Evolutionary conservation across 1,139 yeast genomes (phyloP).

Genomic region (Kluyveromyces marxianus): DNA sequence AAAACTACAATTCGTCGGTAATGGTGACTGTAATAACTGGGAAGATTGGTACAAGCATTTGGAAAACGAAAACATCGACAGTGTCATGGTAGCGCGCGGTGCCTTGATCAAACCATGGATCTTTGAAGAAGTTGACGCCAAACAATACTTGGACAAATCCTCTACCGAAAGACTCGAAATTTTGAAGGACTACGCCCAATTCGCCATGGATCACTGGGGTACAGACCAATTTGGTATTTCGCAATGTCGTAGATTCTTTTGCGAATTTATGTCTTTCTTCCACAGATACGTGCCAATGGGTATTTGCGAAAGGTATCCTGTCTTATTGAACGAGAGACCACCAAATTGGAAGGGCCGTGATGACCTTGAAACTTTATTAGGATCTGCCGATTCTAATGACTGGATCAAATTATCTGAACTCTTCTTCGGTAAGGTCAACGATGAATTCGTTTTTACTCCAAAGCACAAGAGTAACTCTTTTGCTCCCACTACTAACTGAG

Average conservation of each 20-base stretch:
- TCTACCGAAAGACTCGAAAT: conserved; percentile 83
- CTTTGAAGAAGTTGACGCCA: conserved; percentile 86
- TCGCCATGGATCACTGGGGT: conserved; percentile 96
- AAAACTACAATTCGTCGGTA: conserved; percentile 67
- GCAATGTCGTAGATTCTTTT: conserved; percentile 79
- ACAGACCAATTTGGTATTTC: conserved; percentile 91
- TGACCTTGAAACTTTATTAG: conserved; percentile 84
- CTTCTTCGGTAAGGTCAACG: conserved; percentile 84
- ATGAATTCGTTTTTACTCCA: conserved; percentile 72
- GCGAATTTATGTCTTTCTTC: conserved; percentile 91
- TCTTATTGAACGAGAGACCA: conserved; percentile 86
- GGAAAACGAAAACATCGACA: conserved; percentile 66
- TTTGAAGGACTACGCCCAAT: conserved; percentile 58
- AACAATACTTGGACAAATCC: conserved; percentile 83
- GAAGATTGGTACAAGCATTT: conserved; percentile 86
- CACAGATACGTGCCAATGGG: conserved; percentile 95
- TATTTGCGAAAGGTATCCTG: conserved; percentile 79
- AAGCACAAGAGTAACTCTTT: conserved; percentile 91
- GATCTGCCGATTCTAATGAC: conserved; percentile 76
- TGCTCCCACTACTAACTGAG: conserved; percentile 23
- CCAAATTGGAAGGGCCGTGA: conserved; percentile 92
- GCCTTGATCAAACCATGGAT: conserved; percentile 98
- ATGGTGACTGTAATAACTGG: conserved; percentile 84
- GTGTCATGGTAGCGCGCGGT: conserved; percentile 97
- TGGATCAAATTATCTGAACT: conserved; percentile 97